Evolutionary conservation across 2,329 filamentous ascomycete genomes (phyloP), one percentile per base, ranked within the genome.

Genomic region (Aschersonia sp.): DNA sequence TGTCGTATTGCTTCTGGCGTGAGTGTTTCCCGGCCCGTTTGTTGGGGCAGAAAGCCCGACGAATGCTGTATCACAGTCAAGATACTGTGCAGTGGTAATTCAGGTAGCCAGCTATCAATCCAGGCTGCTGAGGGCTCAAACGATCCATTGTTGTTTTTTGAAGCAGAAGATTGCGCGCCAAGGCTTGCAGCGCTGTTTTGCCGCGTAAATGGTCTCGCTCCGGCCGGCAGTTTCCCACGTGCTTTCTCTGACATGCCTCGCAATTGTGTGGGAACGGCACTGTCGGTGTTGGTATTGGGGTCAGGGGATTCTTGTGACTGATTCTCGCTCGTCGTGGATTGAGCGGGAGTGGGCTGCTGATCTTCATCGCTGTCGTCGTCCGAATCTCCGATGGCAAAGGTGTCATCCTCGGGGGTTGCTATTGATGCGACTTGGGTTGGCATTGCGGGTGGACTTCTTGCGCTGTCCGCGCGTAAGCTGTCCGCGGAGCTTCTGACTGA

Each of bases 191-290:
- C 86, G 62, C 88, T 94, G 59, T 92, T 95, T 59, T 95, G 88
- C 14, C 90, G 75, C 1, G 89, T 95, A 61, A 95, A 95, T 2
- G 77, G 77, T n/a, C 78, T 76, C 45, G 83, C 73, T 1, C 86
- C 84, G 10, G 85, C 87, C 31, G 90, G 92, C 80, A 94, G 87
- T 65, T 98, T 98, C 6, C 92, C 92, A 45, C 92, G 75, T 12
- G 92, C 92, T 63, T 97, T 98, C 64, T 97, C 92, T 22, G 90
- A 95, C 86, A 97, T 95, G 47, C 88, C 88, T 49, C 87, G 78
- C 32, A 94, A 63, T 60, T 95, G 89, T 22, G 81, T 73, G 11
- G 87, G 88, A 8, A 94, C 78, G 4, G 84, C 83, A 50, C 94
- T 88, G 50, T 94, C 87, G 1, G 76, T 66, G 40, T 94, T 87